phyloP scores from a whole-genome alignment of 176 grass and related monocot genomes.

The Carex scoparia region DNA sequence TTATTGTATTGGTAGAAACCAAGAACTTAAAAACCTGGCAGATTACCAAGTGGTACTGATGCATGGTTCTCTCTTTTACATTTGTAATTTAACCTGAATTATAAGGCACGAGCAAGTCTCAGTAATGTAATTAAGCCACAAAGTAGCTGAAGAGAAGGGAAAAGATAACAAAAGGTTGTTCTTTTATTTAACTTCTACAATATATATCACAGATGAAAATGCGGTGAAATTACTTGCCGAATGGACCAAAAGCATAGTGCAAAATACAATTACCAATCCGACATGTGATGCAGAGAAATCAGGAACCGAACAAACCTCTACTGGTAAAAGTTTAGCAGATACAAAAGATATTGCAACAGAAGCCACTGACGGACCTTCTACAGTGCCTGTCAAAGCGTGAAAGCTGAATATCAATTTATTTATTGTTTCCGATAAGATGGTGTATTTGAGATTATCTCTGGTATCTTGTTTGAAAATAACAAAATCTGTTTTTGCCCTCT shows the following conservation, averaged over 20 bases:
- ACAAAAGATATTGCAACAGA: background rate
- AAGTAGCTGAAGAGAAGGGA: background rate
- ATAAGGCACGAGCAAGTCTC: background rate
- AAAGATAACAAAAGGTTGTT: background rate
- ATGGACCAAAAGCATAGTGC: conserved; percentile 54
- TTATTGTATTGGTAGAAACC: background rate
- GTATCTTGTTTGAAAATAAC: background rate
- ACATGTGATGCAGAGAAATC: background rate
- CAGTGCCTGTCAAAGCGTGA: conserved; percentile 10
- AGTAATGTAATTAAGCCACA: background rate
- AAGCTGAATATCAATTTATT: background rate
- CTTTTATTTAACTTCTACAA: background rate
- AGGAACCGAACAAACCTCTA: background rate
- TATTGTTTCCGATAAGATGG: background rate
- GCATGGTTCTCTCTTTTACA: background rate
- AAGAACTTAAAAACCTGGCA: background rate
- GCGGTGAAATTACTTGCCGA: conserved; percentile 47
- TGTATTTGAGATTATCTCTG: background rate
- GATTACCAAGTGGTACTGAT: background rate
- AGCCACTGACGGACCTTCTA: background rate
- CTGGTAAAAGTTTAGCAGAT: background rate
- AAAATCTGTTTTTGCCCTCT: no score
- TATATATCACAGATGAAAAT: conserved; percentile 37
- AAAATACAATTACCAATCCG: conserved; percentile 2
- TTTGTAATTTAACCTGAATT: background rate